Evolutionary conservation across 768 basidiomycete species (phyloP).

Genomic region (Mycena rebaudengoi): DNA sequence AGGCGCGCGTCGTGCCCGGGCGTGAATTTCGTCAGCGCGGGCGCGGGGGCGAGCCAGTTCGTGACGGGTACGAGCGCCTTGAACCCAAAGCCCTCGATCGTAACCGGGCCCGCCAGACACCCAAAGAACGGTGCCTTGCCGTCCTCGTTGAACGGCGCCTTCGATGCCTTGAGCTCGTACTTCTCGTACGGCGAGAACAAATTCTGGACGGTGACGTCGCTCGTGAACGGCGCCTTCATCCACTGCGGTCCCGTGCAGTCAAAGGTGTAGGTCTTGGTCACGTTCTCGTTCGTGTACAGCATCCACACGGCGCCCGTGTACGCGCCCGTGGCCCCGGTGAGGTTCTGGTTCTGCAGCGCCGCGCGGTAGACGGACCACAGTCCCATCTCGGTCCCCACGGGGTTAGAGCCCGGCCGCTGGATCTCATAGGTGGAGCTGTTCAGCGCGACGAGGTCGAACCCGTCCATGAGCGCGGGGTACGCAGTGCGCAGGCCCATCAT

Average conservation of each 20-base stretch:
- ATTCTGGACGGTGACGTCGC: conserved; percentile 72
- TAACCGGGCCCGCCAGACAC: conserved; percentile 71
- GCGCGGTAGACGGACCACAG: conserved; percentile 84
- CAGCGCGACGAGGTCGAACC: conserved; percentile 82
- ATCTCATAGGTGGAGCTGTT: conserved; percentile 88
- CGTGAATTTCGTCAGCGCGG: conserved; percentile 78
- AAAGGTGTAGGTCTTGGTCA: conserved; percentile 67
- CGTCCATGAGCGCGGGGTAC: conserved; percentile 85
- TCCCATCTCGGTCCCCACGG: conserved; percentile 84
- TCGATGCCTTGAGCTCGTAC: conserved; percentile 74
- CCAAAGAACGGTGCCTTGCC: conserved; percentile 72
- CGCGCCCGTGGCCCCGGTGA: conserved; percentile 64
- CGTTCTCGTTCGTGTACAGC: conserved; percentile 87
- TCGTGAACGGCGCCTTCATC: conserved; percentile 83
- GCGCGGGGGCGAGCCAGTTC: conserved; percentile 76
- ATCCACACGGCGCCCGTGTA: conserved; percentile 81
- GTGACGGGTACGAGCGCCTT: conserved; percentile 77
- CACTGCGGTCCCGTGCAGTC: conserved; percentile 66
- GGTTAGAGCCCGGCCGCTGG: conserved; percentile 85
- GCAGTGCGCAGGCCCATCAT: conserved; percentile 73
- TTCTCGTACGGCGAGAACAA: conserved; percentile 85
- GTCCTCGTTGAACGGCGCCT: conserved; percentile 68
- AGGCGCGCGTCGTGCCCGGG: conserved; percentile 91
- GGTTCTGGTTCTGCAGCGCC: conserved; percentile 66
- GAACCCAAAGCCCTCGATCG: conserved; percentile 79